Evolutionary conservation across 2,329 filamentous ascomycete species (phyloP).

Genomic region (Fusarium sp.): DNA sequence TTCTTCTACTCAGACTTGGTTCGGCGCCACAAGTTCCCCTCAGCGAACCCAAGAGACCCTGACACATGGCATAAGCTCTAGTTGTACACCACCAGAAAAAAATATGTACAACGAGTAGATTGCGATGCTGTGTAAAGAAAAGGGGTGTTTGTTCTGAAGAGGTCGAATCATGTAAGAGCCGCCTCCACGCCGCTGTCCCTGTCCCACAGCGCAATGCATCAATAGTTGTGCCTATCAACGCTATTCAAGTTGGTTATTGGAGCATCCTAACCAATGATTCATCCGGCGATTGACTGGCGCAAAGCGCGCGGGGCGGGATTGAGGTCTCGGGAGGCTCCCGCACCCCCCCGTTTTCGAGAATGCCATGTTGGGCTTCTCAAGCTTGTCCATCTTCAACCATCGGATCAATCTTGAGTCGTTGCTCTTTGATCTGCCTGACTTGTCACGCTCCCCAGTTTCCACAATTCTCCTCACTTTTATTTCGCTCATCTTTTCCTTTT

Average conservation of each 20-base stretch:
- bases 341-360: conserved; percentile 25
- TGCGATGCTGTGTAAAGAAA: conserved; percentile 1
- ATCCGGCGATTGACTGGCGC: conserved; percentile 20
- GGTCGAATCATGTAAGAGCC: conserved; percentile 16
- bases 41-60: background rate
- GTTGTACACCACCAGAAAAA: conserved; percentile 4
- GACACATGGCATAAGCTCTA: conserved; percentile 25
- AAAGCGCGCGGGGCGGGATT: conserved; percentile 31
- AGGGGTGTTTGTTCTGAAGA: background rate
- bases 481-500: conserved; percentile 6
- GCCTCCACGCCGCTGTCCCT: conserved; percentile 3
- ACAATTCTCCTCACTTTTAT: background rate
- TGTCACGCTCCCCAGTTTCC: background rate
- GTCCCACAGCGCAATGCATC: conserved; percentile 17
- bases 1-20: conserved; percentile 1
- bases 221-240: conserved; percentile 9
- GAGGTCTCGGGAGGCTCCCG: conserved; percentile 37
- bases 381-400: conserved; percentile 7
- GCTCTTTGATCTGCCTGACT: background rate
- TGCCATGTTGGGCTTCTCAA: conserved; percentile 15
- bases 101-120: background rate
- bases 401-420: background rate
- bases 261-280: conserved; percentile 24
- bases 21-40: conserved; percentile 22
- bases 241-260: background rate